Evolutionary conservation across 2,329 filamentous ascomycete genomes (phyloP), one percentile per base, ranked within the genome.

Genomic region (Niveomyces coronatus): DNA sequence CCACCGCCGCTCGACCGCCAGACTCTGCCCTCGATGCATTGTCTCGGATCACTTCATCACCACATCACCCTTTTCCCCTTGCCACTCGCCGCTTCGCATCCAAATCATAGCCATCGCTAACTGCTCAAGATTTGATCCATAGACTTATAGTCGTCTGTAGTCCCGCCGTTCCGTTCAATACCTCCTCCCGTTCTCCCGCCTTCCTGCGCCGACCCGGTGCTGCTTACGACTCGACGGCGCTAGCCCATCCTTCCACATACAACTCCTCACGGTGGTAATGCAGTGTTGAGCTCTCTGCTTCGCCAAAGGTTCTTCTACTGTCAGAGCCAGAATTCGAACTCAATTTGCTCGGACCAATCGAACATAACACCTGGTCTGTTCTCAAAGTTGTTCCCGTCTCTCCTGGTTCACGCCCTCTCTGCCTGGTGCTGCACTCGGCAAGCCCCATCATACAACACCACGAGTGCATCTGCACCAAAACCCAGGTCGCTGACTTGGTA

Each of bases 391-490:
- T n/a, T n/a, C n/a, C n/a, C n/a, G n/a, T n/a, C n/a, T n/a, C n/a
- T n/a, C n/a, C n/a, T n/a, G n/a, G n/a, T n/a, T n/a, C n/a, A n/a
- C n/a, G n/a, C n/a, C n/a, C n/a, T n/a, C n/a, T n/a, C n/a, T n/a
- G n/a, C n/a, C n/a, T n/a, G n/a, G n/a, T n/a, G n/a, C n/a, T n/a
- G n/a, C n/a, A n/a, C 24, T 39, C 45, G 45, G 46, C 57, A 58
- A 57, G 58, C 52, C 51, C 56, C 55, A 51, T 56, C 55, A 50
- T 26, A 19, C 33, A 27, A 23, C 7, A 18, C 20, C 37, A 18
- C 35, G 6, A 20, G 24, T 19, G 31, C 22, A 17, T 17, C 35
- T 7, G 16, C 44, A 37, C 41, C 43, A 37, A 36, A 27, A 22
- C 11, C 29, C 11, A 34, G 24, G 16, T 37, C 19, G 9, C 15